Evolutionary conservation across 1,284 basidiomycete genomes (phyloP), one percentile per base, ranked within the genome.

Genomic region (Tremellales sp.): DNA sequence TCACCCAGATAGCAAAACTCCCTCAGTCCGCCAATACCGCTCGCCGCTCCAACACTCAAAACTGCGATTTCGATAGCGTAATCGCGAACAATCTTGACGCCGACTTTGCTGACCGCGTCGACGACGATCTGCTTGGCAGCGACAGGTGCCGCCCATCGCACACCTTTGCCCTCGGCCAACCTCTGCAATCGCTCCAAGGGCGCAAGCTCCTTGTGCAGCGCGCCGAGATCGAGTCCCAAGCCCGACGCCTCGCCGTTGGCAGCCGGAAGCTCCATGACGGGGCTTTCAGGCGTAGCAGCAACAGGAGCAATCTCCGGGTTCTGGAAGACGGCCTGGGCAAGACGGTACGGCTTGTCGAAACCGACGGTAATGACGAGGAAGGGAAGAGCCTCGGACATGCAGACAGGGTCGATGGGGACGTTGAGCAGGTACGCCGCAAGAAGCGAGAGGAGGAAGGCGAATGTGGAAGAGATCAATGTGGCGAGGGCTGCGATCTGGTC

Each of bases 311-410:
- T 81, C 56, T 90, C 84, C 3, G 89, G 87, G 62, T 93, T 88
- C 19, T 84, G 81, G 74, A 97, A 90, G 29, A 97, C 87, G 11
- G 92, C 88, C 24, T 86, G 82, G 0, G 92, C 92, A 35, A 98
- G 83, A 11, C 89, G 82, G 52, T 93, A 86, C 0, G 93, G 94
- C 75, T 98, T 98, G 76, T 98, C 94, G 69, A 97, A 98, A 12
- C 94, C 94, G 50, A 98, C 85, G 0, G 90, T 94, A 73, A 96
- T 96, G 39, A 98, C 93, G 33, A 98, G 80, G 84, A 98, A 98
- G 0, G 94, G 94, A 2, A 98, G 80, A 0, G 94, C 93, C 73
- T 98, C 96, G 13, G 89, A 92, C 27, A 98, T 79, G 15, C 86
- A 84, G 50, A 98, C 86, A 2, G 90, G 90, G 72, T 98, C 92